A percentile compares a stretch with the other conserved stretches of the same genome.
phyloP scores from a whole-genome alignment of 768 basidiomycete genomes.

The Russula vinacea region DNA sequence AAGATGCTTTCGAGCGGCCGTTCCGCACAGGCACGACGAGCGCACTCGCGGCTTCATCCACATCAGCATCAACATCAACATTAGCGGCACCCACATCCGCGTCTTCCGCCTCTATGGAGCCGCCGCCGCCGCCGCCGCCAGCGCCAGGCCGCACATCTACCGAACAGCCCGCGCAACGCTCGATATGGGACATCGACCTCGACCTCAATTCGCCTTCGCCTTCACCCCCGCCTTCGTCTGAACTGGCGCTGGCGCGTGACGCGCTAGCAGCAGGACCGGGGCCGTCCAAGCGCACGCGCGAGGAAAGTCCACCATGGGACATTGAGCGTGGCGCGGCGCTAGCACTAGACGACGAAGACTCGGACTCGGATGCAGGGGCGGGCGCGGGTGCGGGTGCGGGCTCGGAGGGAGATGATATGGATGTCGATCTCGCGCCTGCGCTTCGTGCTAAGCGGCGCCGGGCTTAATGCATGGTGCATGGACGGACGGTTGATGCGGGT shows the following conservation, averaged over 20 bases:
- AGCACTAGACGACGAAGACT: neutral
- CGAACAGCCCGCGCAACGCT: constrained; percentile 30
- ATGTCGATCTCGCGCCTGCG: constrained; percentile 17
- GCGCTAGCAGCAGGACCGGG: neutral
- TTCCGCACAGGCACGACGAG: constrained; percentile 69
- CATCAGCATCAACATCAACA: constrained; percentile 12
- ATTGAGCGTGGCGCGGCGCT: constrained; percentile 17
- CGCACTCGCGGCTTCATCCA: constrained; percentile 29
- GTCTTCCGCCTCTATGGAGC: neutral
- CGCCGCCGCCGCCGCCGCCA: neutral
- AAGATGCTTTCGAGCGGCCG: constrained; percentile 87
- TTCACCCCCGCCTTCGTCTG: neutral
- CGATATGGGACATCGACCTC: constrained; percentile 72
- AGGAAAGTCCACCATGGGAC: constrained; percentile 26
- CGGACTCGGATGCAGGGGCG: neutral
- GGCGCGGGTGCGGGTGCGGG: neutral
- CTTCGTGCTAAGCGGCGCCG: constrained; percentile 24
- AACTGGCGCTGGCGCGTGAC: neutral
- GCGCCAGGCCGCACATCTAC: too few relatives aligned
- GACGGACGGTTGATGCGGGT: neutral
- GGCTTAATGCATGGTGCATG: neutral
- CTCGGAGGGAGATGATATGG: neutral
- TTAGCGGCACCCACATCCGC: neutral
- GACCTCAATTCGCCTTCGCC: constrained; percentile 41
- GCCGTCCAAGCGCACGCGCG: constrained; percentile 14